Conservation (phyloP, 768 basidiomycete genomes). For the Mycena rebaudengoi region DNA sequence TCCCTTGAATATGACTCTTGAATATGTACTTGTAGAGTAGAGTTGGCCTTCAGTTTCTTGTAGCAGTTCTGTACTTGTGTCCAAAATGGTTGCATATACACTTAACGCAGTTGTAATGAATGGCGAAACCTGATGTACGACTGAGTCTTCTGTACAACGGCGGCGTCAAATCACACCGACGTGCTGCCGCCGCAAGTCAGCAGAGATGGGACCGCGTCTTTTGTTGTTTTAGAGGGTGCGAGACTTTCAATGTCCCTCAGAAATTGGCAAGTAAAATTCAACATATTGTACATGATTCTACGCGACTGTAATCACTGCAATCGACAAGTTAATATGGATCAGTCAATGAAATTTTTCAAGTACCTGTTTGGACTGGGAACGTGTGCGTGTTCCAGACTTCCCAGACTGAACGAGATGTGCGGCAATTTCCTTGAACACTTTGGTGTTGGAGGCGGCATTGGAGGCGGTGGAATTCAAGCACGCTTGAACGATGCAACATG, state of each 20-base stretch:
- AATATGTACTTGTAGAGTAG: no score
- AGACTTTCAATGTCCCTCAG: neutral
- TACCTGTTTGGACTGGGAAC: neutral
- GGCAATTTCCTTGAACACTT: neutral
- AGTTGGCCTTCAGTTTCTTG: no score
- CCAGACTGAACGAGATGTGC: neutral
- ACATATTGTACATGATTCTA: neutral
- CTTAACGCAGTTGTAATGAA: no score
- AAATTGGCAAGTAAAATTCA: neutral
- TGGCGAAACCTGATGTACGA: no score
- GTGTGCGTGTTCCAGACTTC: neutral
- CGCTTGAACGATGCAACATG: conserved; percentile 11
- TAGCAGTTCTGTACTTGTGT: no score
- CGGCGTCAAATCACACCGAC: no score
- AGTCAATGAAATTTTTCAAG: neutral
- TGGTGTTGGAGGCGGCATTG: neutral
- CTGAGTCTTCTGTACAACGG: no score
- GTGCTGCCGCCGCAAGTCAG: no score
- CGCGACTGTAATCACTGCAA: neutral
- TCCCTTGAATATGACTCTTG: no score
- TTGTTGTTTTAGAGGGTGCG: no score
- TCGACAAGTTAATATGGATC: neutral
- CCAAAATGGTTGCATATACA: no score
- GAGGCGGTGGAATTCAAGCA: conserved; percentile 15
- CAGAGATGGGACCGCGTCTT: neutral